These are phyloP conservation scores for Strigomonas galati DNA, from an alignment of 208 protist genomes.

Conservation along the genomic window DNA sequence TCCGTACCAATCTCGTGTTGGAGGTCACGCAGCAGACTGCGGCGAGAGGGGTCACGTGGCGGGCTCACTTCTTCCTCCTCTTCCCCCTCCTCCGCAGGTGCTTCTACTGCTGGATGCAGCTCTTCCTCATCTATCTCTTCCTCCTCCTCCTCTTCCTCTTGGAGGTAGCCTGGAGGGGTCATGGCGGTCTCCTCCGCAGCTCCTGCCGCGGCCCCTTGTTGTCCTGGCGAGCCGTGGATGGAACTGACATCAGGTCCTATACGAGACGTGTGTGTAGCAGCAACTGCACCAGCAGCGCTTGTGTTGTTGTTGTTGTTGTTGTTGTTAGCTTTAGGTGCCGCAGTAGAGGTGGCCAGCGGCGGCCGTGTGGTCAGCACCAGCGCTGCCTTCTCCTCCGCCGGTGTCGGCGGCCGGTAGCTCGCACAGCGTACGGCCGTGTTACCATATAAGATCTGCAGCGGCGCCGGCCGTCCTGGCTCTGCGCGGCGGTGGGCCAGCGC, in stretches of 20 bases:
- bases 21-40: slow-evolving; percentile 9
- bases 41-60: background rate
- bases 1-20: background rate
- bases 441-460: slow-evolving; percentile 7
- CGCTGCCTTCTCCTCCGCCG: background rate
- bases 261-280: background rate
- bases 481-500: slow-evolving; percentile 22
- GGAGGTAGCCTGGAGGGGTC: too few relatives aligned
- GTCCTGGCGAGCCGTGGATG: background rate
- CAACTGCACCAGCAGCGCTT: too few relatives aligned
- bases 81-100: background rate
- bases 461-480: background rate
- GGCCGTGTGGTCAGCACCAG: background rate
- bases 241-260: background rate
- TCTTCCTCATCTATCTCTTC: background rate
- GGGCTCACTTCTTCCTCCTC: background rate
- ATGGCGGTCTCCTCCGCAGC: too few relatives aligned
- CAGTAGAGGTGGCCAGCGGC: too few relatives aligned
- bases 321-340: too few relatives aligned
- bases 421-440: background rate
- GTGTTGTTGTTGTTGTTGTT: too few relatives aligned
- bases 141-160: too few relatives aligned
- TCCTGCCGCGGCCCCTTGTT: background rate
- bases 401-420: background rate
- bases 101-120: too few relatives aligned